Percentiles rank a stretch among this genome's conserved stretches.
Evolutionary conservation across 1,139 yeast genomes (phyloP).

Genomic region (Blastobotrys illinoisensis): DNA sequence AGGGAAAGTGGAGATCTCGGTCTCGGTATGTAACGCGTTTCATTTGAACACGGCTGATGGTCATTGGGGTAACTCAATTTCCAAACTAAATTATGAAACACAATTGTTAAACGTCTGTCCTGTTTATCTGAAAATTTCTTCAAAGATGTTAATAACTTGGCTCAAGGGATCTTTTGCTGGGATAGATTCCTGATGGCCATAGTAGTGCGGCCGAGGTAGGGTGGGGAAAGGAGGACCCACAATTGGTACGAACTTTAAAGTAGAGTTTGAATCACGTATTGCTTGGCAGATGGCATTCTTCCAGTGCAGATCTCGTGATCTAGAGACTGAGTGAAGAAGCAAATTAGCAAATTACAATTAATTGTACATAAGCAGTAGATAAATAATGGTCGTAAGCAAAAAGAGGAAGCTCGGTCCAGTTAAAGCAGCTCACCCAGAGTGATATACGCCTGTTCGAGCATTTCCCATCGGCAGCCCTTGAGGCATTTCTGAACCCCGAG

Average conservation of each 20-base stretch:
- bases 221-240: no score
- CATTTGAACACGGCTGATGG: neutral
- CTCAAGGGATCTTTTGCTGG: no score
- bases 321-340: no score
- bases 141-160: no score
- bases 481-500: neutral
- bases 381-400: neutral
- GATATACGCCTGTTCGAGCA: constrained; percentile 15
- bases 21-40: neutral
- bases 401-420: neutral
- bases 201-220: no score
- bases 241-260: no score
- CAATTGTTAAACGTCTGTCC: no score
- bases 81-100: neutral
- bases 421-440: constrained; percentile 13
- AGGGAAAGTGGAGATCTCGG: neutral
- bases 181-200: no score
- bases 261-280: no score
- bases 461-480: constrained; percentile 17
- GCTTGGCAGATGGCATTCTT: no score
- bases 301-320: no score
- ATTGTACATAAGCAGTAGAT: neutral
- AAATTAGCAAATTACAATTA: neutral
- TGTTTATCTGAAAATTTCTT: no score
- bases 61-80: neutral